A percentile compares a stretch with the other conserved stretches of the same genome.
Conservation (phyloP, 192 early-diverging fungal genomes). For the Physocladia obscura region DNA sequence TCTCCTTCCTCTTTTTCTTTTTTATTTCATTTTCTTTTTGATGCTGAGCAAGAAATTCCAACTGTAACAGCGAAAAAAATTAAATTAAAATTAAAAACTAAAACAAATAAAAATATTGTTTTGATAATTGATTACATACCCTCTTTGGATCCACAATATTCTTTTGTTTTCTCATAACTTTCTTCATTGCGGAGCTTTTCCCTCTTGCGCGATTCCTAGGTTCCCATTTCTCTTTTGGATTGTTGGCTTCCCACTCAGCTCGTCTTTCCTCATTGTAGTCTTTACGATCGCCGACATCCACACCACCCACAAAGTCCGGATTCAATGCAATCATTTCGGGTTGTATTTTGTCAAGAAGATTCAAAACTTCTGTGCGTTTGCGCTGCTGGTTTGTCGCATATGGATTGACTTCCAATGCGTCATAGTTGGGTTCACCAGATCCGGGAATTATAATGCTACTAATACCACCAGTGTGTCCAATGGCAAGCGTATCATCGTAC, state of each 20-base stretch:
- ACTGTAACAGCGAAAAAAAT: slow-evolving; percentile 1
- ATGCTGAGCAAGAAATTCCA: slow-evolving; percentile 32
- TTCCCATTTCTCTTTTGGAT: slow-evolving; percentile 50
- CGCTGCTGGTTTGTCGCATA: slow-evolving; percentile 81
- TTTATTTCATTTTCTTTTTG: slow-evolving; percentile 58
- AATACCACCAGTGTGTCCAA: slow-evolving; percentile 78
- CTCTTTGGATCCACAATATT: slow-evolving; percentile 79
- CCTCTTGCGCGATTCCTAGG: slow-evolving; percentile 65
- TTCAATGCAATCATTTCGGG: slow-evolving; percentile 90
- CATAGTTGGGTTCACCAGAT: slow-evolving; percentile 97
- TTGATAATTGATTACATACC: slow-evolving; percentile 37
- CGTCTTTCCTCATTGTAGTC: slow-evolving; percentile 58
- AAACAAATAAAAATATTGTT: neutral
- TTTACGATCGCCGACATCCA: slow-evolving; percentile 68
- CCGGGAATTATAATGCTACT: slow-evolving; percentile 81
- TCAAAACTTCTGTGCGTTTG: slow-evolving; percentile 83
- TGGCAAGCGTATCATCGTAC: slow-evolving; percentile 93
- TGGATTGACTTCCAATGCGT: slow-evolving; percentile 87
- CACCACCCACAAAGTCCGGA: slow-evolving; percentile 74
- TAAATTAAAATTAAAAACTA: neutral
- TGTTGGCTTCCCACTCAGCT: slow-evolving; percentile 58
- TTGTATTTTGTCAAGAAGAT: slow-evolving; percentile 88
- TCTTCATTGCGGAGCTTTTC: slow-evolving; percentile 72
- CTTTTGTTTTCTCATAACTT: slow-evolving; percentile 74
- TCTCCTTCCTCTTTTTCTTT: slow-evolving; percentile 44